Base-by-base conservation (phyloP, 1,284 basidiomycete species). In the Lignosus rhinocerotis region DNA sequence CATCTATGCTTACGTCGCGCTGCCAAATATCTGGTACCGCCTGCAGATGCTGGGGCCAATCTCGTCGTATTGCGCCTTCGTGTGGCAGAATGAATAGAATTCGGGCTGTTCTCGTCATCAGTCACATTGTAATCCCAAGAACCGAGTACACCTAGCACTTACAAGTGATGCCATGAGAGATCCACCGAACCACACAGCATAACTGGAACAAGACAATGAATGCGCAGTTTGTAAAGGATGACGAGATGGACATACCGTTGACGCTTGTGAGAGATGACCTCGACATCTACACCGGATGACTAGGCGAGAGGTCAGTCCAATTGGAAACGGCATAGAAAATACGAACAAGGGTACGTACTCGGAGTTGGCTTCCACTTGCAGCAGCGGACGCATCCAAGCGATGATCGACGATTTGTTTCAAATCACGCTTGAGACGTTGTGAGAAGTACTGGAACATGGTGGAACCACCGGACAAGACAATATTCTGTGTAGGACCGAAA, bases 401-500 rank as follows among this genome's bases (percentile, higher is more conserved):
- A 61, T 88, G 88, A 74, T 98, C 96, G 43, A 99, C 97, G 44
- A 99, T 80, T 65, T 93, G 87, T 77, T 96, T 96, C 55, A 99
- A 78, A 72, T 99, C 97, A 55, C 96, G 88, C 78, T 98, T 96
- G 62, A 99, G 83, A 55, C 97, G 87, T 70, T 94, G 89, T 16
- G 94, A 95, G 74, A 99, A 99, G 80, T 98, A 91, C 69, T 97
- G 92, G 80, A 96, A 97, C 95, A 96, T 96, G 51, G 95, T 98
- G 14, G 92, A 94, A n/a, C 95, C 95, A 55, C 95, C 95, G 0
- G 90, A 93, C 6, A 97, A 77, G 16, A 98, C 95, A 64, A 97
- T 97, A 77, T 97, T 96, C 90, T 92, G 60, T 25, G 25, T 25
- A 25, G 25, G 25, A 25, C 25, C 36, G 32, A 46, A 42, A 14